Evolutionary conservation across 495 filamentous ascomycete genomes (phyloP).

Genomic region (Hypoxylon rickii): DNA sequence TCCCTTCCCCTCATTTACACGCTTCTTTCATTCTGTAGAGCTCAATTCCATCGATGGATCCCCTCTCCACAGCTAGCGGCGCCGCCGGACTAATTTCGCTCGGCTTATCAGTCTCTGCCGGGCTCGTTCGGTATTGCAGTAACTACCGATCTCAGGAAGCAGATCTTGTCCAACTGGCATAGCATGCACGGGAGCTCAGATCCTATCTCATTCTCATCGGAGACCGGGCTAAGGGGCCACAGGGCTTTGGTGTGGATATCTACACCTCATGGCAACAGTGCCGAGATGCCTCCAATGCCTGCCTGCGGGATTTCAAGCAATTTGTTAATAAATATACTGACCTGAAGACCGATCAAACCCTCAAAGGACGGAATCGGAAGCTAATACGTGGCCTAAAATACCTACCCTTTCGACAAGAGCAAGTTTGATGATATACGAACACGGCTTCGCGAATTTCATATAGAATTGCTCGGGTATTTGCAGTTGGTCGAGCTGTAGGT

Average conservation of each 20-base stretch:
- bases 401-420: slow-evolving; percentile 10
- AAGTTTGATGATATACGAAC: slow-evolving; percentile 11
- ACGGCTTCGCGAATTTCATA: slow-evolving; percentile 5
- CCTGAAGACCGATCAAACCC: not conserved
- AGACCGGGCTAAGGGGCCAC: not conserved
- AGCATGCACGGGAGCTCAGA: slow-evolving; percentile 14
- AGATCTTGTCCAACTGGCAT: slow-evolving; percentile 2
- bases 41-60: slow-evolving; percentile 12
- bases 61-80: slow-evolving; percentile 4
- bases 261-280: slow-evolving; percentile 1
- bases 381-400: slow-evolving; percentile 3
- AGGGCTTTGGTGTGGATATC: not conserved
- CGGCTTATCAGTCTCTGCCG: slow-evolving; percentile 5
- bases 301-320: slow-evolving; percentile 12
- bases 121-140: slow-evolving; percentile 13
- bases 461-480: not conserved
- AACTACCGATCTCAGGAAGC: slow-evolving; percentile 7
- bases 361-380: slow-evolving; percentile 1
- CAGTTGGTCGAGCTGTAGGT: slow-evolving; percentile 11
- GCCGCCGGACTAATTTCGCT: slow-evolving; percentile 16
- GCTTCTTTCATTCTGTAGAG: no score
- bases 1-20: no score
- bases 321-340: slow-evolving; percentile 3
- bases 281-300: slow-evolving; percentile 10
- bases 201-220: not conserved